These are phyloP conservation scores for Rhizophora mangle DNA, from an alignment of 345 rosid species.

Conservation along the genomic window DNA sequence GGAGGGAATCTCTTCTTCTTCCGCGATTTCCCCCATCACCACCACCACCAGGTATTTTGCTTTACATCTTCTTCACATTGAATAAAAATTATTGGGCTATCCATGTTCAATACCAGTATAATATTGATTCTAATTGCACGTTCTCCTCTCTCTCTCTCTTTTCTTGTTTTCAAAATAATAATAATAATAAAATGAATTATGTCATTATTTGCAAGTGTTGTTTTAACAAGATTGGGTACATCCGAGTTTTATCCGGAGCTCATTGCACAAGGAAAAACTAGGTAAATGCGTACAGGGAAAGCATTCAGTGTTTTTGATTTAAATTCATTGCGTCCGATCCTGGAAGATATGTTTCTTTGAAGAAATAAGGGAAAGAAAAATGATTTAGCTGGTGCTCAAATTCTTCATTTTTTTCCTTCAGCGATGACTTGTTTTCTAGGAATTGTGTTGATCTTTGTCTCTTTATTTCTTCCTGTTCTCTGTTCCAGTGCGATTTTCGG, in stretches of 20 bases:
- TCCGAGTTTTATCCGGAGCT: no score
- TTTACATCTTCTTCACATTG: no score
- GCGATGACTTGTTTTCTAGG: neutral
- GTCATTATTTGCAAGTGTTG: no score
- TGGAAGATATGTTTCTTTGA: neutral
- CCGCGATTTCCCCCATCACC: slow-evolving; percentile 28
- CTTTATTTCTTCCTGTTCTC: neutral
- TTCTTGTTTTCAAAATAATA: no score
- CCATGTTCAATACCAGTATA: neutral
- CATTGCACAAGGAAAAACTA: no score
- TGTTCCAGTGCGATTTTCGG: slow-evolving; percentile 36
- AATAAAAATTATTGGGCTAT: neutral
- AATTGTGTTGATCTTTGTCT: neutral
- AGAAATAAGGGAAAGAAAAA: no score
- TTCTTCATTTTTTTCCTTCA: neutral
- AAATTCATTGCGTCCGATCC: neutral
- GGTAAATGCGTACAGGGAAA: neutral
- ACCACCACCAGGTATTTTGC: slow-evolving; percentile 40
- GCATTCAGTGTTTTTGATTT: neutral
- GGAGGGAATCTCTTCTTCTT: slow-evolving; percentile 36
- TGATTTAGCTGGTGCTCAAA: no score
- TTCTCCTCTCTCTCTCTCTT: no score
- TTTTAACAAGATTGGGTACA: no score
- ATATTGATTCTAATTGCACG: no score
- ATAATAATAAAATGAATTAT: no score